A percentile compares a stretch with the other conserved stretches of the same genome.
phyloP scores from a whole-genome alignment of 1,139 yeast genomes.

The Geotrichum macrosporum region DNA sequence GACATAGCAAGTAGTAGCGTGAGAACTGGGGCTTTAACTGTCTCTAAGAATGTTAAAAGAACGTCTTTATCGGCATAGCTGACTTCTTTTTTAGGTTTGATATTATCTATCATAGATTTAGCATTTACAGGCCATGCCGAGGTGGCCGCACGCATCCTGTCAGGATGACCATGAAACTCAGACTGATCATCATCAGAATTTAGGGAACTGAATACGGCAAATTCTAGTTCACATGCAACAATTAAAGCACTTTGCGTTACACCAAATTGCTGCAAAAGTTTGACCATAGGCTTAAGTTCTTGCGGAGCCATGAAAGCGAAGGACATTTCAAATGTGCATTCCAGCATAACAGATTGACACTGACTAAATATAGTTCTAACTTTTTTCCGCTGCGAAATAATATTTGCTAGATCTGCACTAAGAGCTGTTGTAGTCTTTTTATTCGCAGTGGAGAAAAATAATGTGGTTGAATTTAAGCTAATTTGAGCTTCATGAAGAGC shows the following conservation, averaged over 20 bases:
- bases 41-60: constrained; percentile 36
- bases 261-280: constrained; percentile 36
- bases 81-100: constrained; percentile 36
- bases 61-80: constrained; percentile 39
- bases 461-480: constrained; percentile 41
- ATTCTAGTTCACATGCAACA: constrained; percentile 48
- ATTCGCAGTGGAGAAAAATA: constrained; percentile 39
- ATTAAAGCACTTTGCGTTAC: constrained; percentile 43
- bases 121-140: constrained; percentile 4
- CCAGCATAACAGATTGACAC: constrained; percentile 43
- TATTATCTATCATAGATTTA: constrained; percentile 18
- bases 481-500: constrained; percentile 42
- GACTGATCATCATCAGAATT: background rate
- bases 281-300: constrained; percentile 40
- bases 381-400: constrained; percentile 22
- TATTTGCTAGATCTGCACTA: constrained; percentile 22
- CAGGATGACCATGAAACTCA: too few species aligned
- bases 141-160: too few species aligned
- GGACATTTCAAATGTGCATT: constrained; percentile 47
- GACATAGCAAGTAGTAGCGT: constrained; percentile 37
- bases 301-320: constrained; percentile 46
- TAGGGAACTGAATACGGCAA: constrained; percentile 33
- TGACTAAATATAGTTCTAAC: constrained; percentile 38
- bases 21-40: constrained; percentile 37
- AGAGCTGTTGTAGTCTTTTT: constrained; percentile 13